Conservation (phyloP, 768 basidiomycete genomes). For the Tulasnella sp. region DNA sequence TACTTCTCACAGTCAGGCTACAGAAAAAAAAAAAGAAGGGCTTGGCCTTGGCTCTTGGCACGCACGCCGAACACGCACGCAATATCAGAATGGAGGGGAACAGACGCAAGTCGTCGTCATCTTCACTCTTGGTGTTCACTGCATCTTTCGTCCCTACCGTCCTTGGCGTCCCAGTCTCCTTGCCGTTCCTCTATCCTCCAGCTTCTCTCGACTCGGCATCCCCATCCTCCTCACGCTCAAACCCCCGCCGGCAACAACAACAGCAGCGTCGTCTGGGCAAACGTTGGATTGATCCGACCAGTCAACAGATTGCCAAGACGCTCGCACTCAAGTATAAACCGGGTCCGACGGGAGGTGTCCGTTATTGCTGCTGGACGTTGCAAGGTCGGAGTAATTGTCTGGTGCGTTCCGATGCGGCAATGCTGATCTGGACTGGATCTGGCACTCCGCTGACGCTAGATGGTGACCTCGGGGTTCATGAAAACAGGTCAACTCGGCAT, state of each 20-base stretch:
- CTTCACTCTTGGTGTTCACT: not conserved
- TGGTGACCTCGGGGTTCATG: too few species aligned
- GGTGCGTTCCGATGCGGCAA: not conserved
- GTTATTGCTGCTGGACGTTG: not conserved
- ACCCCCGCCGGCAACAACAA: not conserved
- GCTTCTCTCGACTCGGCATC: not conserved
- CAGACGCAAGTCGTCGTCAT: not conserved
- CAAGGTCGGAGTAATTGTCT: slow-evolving; percentile 12
- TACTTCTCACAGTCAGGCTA: not conserved
- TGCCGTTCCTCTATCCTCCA: slow-evolving; percentile 2
- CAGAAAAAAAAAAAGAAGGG: not conserved
- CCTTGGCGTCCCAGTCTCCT: not conserved
- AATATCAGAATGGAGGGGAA: not conserved
- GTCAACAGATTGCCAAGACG: not conserved
- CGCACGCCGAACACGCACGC: not conserved
- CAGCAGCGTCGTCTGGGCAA: not conserved
- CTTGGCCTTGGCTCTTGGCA: not conserved
- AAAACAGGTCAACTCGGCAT: not conserved
- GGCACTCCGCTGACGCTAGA: too few species aligned
- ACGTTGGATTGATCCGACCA: not conserved
- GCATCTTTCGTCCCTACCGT: not conserved
- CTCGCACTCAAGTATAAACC: slow-evolving; percentile 5
- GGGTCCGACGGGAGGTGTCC: not conserved
- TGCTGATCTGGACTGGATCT: not conserved
- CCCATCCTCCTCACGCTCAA: not conserved